Percentiles rank a stretch among this genome's conserved stretches.
Conservation (phyloP, 2,329 filamentous ascomycete genomes). For the Cytospora piceae region DNA sequence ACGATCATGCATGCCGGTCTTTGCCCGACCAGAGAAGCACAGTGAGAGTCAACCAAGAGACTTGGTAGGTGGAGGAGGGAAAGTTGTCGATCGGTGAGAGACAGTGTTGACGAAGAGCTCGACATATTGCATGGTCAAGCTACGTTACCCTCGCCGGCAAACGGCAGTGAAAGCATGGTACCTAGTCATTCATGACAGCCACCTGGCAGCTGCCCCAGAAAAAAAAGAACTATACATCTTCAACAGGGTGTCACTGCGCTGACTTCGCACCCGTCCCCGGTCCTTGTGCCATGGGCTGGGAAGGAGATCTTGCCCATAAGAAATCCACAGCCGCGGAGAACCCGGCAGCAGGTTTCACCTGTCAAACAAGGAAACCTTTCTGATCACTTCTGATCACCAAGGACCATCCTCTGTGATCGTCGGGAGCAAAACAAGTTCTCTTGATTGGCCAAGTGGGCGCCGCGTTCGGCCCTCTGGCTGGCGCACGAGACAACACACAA, state of each 20-base stretch:
- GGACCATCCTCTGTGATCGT: background rate
- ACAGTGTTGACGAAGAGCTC: background rate
- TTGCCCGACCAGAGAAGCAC: background rate
- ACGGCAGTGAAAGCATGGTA: background rate
- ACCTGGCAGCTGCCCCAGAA: background rate
- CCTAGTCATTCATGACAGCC: background rate
- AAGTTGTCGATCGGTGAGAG: background rate
- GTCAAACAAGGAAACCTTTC: background rate
- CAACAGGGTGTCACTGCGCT: background rate
- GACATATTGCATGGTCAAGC: background rate
- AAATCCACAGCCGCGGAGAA: background rate
- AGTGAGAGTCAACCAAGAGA: background rate
- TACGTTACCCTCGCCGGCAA: background rate
- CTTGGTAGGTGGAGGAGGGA: background rate
- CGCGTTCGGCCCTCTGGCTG: background rate
- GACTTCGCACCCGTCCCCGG: background rate
- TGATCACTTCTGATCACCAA: background rate
- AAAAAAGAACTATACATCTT: background rate
- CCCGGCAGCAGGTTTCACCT: background rate
- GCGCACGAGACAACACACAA: background rate
- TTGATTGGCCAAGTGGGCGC: background rate
- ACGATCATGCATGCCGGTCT: background rate
- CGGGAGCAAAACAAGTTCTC: background rate
- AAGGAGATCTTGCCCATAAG: background rate
- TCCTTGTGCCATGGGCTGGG: background rate